A percentile compares a stretch with the other conserved stretches of the same genome.
phyloP scores from a whole-genome alignment of 495 filamentous ascomycete genomes.

The Astrothelium macrocarpum region DNA sequence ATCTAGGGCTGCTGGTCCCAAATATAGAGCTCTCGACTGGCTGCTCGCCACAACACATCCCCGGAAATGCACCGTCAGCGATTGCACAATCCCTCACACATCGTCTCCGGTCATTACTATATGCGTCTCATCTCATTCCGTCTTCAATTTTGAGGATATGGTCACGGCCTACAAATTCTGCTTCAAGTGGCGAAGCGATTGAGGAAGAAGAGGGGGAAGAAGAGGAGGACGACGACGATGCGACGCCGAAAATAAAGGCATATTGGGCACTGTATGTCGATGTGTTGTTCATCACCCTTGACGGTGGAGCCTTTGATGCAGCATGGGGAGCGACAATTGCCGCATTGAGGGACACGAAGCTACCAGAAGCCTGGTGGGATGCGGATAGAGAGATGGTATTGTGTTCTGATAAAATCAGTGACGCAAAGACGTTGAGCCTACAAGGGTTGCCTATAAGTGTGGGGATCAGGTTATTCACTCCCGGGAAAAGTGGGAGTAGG shows the following conservation, averaged over 20 bases:
- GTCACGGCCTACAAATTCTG: background rate
- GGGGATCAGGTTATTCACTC: conserved; percentile 60
- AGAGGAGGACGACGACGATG: conserved; percentile 34
- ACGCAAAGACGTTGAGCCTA: conserved; percentile 45
- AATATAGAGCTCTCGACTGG: conserved; percentile 87
- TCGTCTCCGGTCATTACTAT: conserved; percentile 63
- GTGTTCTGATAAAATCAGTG: conserved; percentile 50
- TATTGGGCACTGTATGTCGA: conserved; percentile 96
- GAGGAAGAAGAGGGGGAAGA: conserved; percentile 46
- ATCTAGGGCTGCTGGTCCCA: conserved; percentile 70
- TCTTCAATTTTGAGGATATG: conserved; percentile 53
- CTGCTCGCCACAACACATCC: conserved; percentile 73
- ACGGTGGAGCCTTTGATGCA: conserved; percentile 83
- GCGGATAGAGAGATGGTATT: conserved; percentile 65
- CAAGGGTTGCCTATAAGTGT: conserved; percentile 56
- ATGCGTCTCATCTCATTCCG: conserved; percentile 53
- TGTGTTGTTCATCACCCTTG: conserved; percentile 77
- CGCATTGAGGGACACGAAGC: conserved; percentile 64
- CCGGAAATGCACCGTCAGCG: conserved; percentile 60
- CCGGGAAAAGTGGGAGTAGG: conserved; percentile 12
- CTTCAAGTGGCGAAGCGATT: background rate
- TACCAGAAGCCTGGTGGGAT: conserved; percentile 85
- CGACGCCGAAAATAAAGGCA: conserved; percentile 51
- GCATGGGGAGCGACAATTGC: conserved; percentile 77
- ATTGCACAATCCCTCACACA: conserved; percentile 77